Conservation (phyloP, 2,329 filamentous ascomycete species). For the Davidsoniella neocaledoniae region DNA sequence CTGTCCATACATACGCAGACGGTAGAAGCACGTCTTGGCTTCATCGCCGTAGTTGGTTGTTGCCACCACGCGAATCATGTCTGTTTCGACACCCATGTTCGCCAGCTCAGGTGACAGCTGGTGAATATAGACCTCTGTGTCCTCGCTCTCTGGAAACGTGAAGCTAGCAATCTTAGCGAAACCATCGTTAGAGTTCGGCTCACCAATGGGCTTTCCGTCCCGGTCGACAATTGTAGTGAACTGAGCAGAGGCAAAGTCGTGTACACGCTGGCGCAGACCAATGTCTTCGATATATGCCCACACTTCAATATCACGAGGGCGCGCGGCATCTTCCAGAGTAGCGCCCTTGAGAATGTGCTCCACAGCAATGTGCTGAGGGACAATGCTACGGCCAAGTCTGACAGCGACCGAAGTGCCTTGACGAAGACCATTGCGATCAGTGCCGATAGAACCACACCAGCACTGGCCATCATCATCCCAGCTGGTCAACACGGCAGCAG, state of each 20-base stretch:
- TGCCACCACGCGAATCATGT: slow-evolving; percentile 36
- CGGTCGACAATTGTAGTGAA: slow-evolving; percentile 20
- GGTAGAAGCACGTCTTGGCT: slow-evolving; percentile 49
- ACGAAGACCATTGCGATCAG: slow-evolving; percentile 23
- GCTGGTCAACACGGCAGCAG: slow-evolving; percentile 38
- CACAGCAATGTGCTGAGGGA: slow-evolving; percentile 52
- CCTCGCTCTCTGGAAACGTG: slow-evolving; percentile 29
- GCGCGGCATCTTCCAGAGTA: slow-evolving; percentile 42
- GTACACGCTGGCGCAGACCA: slow-evolving; percentile 23
- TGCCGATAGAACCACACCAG: slow-evolving; percentile 52
- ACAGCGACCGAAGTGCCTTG: slow-evolving; percentile 50
- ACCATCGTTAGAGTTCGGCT: slow-evolving; percentile 17
- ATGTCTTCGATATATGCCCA: slow-evolving; percentile 42
- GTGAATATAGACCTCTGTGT: slow-evolving; percentile 35
- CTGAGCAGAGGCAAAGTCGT: slow-evolving; percentile 26
- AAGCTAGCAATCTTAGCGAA: slow-evolving; percentile 44
- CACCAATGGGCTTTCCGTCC: slow-evolving; percentile 15
- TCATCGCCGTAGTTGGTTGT: slow-evolving; percentile 39
- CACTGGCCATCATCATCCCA: slow-evolving; percentile 77
- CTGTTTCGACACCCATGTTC: slow-evolving; percentile 30
- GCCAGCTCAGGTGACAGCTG: slow-evolving; percentile 32
- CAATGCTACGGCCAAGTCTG: slow-evolving; percentile 37
- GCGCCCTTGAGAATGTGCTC: slow-evolving; percentile 52
- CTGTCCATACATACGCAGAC: slow-evolving; percentile 40
- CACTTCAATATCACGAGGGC: slow-evolving; percentile 53